phyloP scores from a whole-genome alignment of 176 grass and related monocot genomes.

The Zea mays region DNA sequence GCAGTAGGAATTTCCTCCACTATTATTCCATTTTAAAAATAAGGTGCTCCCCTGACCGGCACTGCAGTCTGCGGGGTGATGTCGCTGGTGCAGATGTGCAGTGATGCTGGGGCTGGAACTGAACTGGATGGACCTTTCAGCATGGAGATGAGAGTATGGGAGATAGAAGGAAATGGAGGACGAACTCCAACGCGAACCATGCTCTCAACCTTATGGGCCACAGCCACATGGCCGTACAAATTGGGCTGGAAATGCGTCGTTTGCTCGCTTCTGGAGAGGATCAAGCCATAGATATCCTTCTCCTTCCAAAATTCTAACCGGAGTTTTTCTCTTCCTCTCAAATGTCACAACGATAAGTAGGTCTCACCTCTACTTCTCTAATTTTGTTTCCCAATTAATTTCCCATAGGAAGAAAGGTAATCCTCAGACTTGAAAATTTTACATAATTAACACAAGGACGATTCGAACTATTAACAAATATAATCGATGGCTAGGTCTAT shows the following conservation, averaged over 20 bases:
- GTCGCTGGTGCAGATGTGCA: background rate
- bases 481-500: background rate
- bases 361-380: background rate
- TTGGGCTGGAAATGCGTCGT: background rate
- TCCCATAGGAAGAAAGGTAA: background rate
- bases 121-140: background rate
- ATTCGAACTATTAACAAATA: background rate
- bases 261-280: background rate
- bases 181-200: background rate
- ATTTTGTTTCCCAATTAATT: slow-evolving; percentile 1
- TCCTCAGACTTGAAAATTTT: background rate
- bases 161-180: background rate
- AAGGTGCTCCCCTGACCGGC: background rate
- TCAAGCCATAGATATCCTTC: background rate
- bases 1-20: background rate
- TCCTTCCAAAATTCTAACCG: background rate
- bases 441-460: background rate
- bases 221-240: background rate
- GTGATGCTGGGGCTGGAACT: background rate
- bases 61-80: no score
- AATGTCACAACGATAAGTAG: background rate
- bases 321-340: slow-evolving; percentile 5
- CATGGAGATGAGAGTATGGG: background rate
- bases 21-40: background rate
- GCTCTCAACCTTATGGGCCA: background rate